A percentile compares a stretch with the other conserved stretches of the same genome.
These are phyloP conservation scores for Fusarium albidum DNA, from an alignment of 2,329 filamentous ascomycete genomes.

Conservation along the genomic window DNA sequence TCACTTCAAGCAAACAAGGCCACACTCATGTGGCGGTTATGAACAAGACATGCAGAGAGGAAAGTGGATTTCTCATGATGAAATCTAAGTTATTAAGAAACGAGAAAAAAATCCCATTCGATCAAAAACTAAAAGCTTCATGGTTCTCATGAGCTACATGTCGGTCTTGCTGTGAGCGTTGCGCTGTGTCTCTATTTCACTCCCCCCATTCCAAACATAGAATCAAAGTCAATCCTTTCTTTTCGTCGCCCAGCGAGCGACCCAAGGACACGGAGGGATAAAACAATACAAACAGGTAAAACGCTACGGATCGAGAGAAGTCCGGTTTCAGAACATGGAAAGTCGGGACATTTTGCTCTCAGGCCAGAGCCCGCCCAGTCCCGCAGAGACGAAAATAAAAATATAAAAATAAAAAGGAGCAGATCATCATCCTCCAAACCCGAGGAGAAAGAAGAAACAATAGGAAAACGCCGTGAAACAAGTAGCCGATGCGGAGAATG, in stretches of 20 bases:
- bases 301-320: slow-evolving; percentile 2
- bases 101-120: slow-evolving; percentile 19
- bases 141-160: slow-evolving; percentile 25
- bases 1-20: background rate
- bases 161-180: slow-evolving; percentile 37
- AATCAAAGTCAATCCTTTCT: slow-evolving; percentile 24
- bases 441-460: slow-evolving; percentile 14
- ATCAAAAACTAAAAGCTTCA: slow-evolving; percentile 17
- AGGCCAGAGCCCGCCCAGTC: slow-evolving; percentile 27
- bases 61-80: slow-evolving; percentile 13
- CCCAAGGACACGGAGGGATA: slow-evolving; percentile 18
- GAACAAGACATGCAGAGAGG: background rate
- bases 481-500: slow-evolving; percentile 34
- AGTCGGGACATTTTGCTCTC: slow-evolving; percentile 21
- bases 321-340: slow-evolving; percentile 5
- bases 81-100: slow-evolving; percentile 32
- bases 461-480: slow-evolving; percentile 18
- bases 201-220: slow-evolving; percentile 19
- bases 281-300: slow-evolving; percentile 28
- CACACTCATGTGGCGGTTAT: background rate
- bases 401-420: too few species aligned
- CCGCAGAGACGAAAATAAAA: slow-evolving; percentile 20
- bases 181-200: slow-evolving; percentile 31
- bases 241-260: slow-evolving; percentile 20
- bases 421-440: slow-evolving; percentile 13